These are phyloP conservation scores for Cutaneotrichosporon spelunceum DNA, from an alignment of 1,284 basidiomycete species.

Conservation along the genomic window DNA sequence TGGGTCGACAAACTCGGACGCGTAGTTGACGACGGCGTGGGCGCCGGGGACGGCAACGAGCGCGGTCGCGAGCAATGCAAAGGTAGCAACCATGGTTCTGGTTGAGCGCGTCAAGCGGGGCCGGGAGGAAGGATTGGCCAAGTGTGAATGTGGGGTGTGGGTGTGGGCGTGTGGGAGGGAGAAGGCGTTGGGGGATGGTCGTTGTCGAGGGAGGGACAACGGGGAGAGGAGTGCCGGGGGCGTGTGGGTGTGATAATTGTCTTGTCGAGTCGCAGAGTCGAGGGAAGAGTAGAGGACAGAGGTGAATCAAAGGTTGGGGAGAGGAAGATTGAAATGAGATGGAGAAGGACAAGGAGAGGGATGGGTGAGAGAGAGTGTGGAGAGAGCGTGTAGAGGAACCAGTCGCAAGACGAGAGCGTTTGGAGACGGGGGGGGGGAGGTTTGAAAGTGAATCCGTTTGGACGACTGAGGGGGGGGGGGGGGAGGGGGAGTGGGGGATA, in stretches of 20 bases:
- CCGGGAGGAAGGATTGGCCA: too few species aligned
- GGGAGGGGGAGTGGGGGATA: too few species aligned
- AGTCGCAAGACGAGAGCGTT: too few species aligned
- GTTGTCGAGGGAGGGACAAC: too few species aligned
- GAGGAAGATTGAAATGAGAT: neutral
- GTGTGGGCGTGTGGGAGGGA: neutral
- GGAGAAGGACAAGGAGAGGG: neutral
- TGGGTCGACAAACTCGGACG: slow-evolving; percentile 22
- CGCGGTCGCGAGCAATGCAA: slow-evolving; percentile 7
- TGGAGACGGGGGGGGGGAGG: too few species aligned
- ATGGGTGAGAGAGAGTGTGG: too few species aligned
- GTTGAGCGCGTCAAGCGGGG: too few species aligned
- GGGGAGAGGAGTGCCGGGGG: neutral
- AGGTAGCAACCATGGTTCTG: neutral
- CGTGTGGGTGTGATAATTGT: neutral
- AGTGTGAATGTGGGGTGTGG: neutral
- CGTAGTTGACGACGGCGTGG: slow-evolving; percentile 18
- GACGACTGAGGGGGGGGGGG: too few species aligned
- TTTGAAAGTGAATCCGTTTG: too few species aligned
- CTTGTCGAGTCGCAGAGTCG: neutral
- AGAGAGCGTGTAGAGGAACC: too few species aligned
- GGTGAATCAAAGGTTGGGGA: neutral
- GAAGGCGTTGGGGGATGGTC: neutral
- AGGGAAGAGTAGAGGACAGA: neutral
- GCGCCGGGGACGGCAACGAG: slow-evolving; percentile 14